Conservation (phyloP, 2,329 filamentous ascomycete species). For the Fusarium temperatum region DNA sequence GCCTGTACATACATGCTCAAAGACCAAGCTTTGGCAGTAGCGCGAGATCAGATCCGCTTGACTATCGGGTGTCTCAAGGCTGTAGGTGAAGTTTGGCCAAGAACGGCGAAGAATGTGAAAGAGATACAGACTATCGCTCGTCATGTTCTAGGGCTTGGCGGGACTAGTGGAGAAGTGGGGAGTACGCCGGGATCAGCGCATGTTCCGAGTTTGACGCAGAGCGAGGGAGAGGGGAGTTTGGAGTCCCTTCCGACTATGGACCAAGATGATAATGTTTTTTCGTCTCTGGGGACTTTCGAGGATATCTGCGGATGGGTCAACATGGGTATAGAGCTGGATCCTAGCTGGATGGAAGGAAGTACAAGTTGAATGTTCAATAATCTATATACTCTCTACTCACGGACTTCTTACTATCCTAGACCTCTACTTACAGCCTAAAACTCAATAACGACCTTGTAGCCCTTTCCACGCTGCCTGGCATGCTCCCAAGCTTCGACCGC, state of each 20-base stretch:
- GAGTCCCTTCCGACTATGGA: not conserved
- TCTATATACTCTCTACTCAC: too few relatives aligned
- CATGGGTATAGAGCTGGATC: not conserved
- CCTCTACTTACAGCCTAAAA: not conserved
- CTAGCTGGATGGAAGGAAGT: not conserved
- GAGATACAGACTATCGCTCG: conserved; percentile 35
- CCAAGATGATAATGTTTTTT: not conserved
- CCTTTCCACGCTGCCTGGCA: conserved; percentile 1
- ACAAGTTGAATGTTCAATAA: not conserved
- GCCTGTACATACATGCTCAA: conserved; percentile 20
- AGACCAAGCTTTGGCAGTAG: conserved; percentile 5
- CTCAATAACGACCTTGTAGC: conserved; percentile 1
- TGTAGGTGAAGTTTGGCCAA: conserved; percentile 11
- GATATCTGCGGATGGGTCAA: conserved; percentile 11
- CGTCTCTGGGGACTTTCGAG: conserved; percentile 3
- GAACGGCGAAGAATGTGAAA: conserved; percentile 26
- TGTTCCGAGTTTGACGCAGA: not conserved
- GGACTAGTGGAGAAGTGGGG: not conserved
- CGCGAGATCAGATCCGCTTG: conserved; percentile 26
- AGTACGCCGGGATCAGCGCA: not conserved
- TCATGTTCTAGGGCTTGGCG: conserved; percentile 10
- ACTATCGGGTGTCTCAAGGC: conserved; percentile 27
- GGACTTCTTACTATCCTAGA: rapidly evolving
- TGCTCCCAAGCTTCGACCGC: conserved; percentile 3
- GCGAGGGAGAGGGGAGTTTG: not conserved